Conservation (phyloP, 108 stramenopile species). For the Nannochloropsis oceanica region DNA sequence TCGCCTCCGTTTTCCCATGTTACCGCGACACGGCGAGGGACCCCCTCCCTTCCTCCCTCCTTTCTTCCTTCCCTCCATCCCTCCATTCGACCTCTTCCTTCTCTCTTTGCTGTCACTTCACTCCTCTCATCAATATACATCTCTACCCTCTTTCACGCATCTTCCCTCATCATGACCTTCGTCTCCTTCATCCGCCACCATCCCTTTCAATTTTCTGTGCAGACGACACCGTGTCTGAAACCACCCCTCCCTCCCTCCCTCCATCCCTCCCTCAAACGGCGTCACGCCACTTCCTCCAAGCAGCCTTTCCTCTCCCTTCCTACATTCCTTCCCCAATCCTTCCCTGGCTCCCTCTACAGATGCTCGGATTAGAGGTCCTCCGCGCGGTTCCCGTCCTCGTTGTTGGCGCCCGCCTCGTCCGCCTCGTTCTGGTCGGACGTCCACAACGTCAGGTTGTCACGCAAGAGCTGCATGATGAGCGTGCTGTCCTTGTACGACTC, state of each 20-base stretch:
- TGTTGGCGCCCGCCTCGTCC: slow-evolving; percentile 46
- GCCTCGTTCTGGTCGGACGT: slow-evolving; percentile 85
- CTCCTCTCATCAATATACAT: too few relatives aligned
- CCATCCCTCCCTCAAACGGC: neutral
- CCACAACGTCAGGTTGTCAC: slow-evolving; percentile 99
- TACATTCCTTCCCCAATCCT: neutral
- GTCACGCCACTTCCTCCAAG: neutral
- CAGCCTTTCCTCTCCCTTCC: neutral
- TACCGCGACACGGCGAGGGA: too few relatives aligned
- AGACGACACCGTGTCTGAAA: too few relatives aligned
- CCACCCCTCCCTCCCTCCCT: neutral
- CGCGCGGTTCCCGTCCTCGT: slow-evolving; percentile 41
- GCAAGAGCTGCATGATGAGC: slow-evolving; percentile 98
- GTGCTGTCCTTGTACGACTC: slow-evolving; percentile 99
- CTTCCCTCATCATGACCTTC: too few relatives aligned
- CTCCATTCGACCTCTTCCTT: too few relatives aligned
- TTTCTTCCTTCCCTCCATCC: too few relatives aligned
- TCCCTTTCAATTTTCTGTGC: too few relatives aligned
- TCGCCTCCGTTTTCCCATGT: too few relatives aligned
- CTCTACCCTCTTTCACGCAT: too few relatives aligned
- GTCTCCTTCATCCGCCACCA: too few relatives aligned
- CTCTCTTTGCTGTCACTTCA: too few relatives aligned
- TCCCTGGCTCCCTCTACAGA: neutral
- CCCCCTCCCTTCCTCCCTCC: too few relatives aligned
- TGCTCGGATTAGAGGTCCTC: slow-evolving; percentile 37